phyloP scores from a whole-genome alignment of 140 eudicot species.

The Senecio squalidus region DNA sequence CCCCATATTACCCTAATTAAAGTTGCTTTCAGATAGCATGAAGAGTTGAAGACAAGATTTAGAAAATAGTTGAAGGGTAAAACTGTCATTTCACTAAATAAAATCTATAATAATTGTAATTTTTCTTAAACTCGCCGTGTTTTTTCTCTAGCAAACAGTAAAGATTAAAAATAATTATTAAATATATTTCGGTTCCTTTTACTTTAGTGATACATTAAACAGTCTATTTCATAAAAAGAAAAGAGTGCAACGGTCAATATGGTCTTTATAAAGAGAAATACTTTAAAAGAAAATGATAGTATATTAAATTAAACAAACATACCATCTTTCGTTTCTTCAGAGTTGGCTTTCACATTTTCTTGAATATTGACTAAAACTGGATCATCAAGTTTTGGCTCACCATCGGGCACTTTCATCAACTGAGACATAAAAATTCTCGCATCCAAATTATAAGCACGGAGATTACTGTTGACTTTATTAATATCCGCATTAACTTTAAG shows the following conservation, averaged over 20 bases:
- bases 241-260: background rate
- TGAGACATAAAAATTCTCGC: conserved; percentile 72
- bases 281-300: too few species aligned
- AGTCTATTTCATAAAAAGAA: background rate
- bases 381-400: conserved; percentile 29
- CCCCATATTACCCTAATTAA: too few species aligned
- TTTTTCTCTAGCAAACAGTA: too few species aligned
- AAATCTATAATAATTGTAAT: too few species aligned
- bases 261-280: too few species aligned
- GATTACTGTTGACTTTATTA: conserved; percentile 60
- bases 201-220: background rate
- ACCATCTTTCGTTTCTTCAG: conserved; percentile 31
- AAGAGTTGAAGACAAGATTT: too few species aligned
- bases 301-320: background rate
- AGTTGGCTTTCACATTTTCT: conserved; percentile 3
- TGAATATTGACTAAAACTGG: conserved; percentile 6
- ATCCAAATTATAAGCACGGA: conserved; percentile 71
- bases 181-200: background rate
- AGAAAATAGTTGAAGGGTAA: too few species aligned
- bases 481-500: conserved; percentile 77
- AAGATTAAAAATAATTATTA: background rate
- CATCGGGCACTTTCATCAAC: conserved; percentile 53
- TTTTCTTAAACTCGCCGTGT: too few species aligned
- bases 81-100: too few species aligned
- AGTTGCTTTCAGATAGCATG: too few species aligned